Evolutionary conservation across 495 filamentous ascomycete genomes (phyloP), one percentile per base, ranked within the genome.

Genomic region (Bacidia rubella): DNA sequence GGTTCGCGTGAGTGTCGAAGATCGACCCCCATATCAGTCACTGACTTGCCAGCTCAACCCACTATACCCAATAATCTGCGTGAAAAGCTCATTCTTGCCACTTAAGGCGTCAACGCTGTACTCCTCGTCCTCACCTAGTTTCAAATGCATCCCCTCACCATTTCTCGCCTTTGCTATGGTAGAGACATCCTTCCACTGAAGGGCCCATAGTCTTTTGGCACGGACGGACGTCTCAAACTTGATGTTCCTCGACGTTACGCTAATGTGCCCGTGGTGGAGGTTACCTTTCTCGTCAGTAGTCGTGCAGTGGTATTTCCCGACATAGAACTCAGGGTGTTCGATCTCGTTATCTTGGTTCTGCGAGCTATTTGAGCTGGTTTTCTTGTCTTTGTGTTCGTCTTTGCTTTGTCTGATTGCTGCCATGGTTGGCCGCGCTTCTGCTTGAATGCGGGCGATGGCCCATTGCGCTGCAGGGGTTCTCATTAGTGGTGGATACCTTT

Each of bases 11-110:
- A 35, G 29, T 35, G 29, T 35, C 7, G 29, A 35, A 35, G 29
- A 15, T 5, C 7, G 5, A 15, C 15, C 7, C 5, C 29, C 5
- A 35, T 35, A 9, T 52, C 50, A 52, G 11, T 20, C 39, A 45
- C 22, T 52, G 24, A 59, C 47, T 48, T 63, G 57, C 61, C 61
- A 65, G 25, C 49, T 49, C 10, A 59, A 5, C 3, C 53, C 55
- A 52, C 59, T 63, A 49, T 59, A 63, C 1, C 59, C 63, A 20
- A 62, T 49, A 12, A 65, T 53, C 7, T 61, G 49, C 45, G 58
- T 62, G 23, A 65, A 62, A 3, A 58, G 52, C 27, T 65, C 57
- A 46, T 63, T 54, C 44, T 61, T 57, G 1, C 32, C 40, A 25
- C 43, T 54, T 47, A 65, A 21, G 7, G 44, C 53, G 25, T 32